Conservation (phyloP, 805 yeast genomes). For the Saccharomycopsis fermentans region DNA sequence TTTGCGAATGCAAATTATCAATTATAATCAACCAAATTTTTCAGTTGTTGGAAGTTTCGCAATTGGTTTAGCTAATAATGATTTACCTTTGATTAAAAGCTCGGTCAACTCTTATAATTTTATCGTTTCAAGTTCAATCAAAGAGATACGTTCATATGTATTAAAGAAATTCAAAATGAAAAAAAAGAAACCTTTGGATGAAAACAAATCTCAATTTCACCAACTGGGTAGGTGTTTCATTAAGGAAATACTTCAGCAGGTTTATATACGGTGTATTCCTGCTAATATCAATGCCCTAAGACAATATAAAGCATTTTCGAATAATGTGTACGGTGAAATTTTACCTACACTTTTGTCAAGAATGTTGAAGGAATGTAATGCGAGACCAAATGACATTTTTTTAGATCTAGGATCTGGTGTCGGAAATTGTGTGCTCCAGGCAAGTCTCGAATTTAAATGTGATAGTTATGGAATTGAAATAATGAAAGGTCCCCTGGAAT, state of each 20-base stretch:
- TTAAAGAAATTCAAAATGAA: constrained; percentile 25
- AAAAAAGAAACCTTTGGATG: constrained; percentile 21
- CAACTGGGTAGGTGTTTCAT: constrained; percentile 28
- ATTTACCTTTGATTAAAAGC: constrained; percentile 24
- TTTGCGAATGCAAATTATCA: constrained; percentile 25
- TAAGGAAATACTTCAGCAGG: constrained; percentile 62
- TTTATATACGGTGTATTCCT: constrained; percentile 69
- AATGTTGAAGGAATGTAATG: constrained; percentile 49
- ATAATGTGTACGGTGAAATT: constrained; percentile 84
- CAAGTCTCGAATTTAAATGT: constrained; percentile 79
- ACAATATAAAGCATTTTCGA: constrained; percentile 77
- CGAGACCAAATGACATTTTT: constrained; percentile 47
- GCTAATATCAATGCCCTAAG: constrained; percentile 57
- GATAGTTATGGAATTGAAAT: constrained; percentile 84
- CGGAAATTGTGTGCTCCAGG: constrained; percentile 84
- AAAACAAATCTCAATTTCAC: neutral
- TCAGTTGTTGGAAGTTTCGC: constrained; percentile 33
- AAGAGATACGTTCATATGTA: constrained; percentile 23
- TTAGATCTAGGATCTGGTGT: constrained; percentile 92
- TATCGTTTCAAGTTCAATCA: constrained; percentile 26
- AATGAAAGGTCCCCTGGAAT: constrained; percentile 68
- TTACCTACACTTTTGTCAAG: constrained; percentile 66
- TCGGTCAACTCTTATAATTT: constrained; percentile 36
- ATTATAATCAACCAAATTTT: constrained; percentile 26
- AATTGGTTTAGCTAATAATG: constrained; percentile 25